Base-by-base conservation (phyloP, 208 protist genomes). In the Blastocrithidia nonstop region DNA sequence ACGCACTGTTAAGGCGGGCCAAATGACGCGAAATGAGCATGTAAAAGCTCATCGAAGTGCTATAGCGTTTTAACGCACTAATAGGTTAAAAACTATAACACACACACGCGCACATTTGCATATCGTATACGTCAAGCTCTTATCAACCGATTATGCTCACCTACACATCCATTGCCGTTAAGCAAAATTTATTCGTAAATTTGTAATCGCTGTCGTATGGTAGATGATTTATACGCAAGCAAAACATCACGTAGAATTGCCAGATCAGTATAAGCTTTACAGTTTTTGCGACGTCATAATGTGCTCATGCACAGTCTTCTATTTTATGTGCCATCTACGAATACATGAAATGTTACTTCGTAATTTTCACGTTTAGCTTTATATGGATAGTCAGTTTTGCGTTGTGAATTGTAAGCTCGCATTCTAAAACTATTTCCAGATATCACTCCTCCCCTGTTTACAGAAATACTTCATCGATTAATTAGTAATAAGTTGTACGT, bases 281-380 rank as follows among this genome's bases (percentile, higher is more conserved):
- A 61, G 7, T 93, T 93, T 49, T 47, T 93, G 15, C 71, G 83
- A 6, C 57, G 74, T 1, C 81, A 93, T 56, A 93, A 93, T 54
- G 75, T 93, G 3, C 71, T 93, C 21, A 45, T 93, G 24, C 83
- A 93, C 56, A 62, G 78, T 29, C 59, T 88, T 13, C 56, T 93
- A 17, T 92, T 86, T 50, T 85, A 81, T 46, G 57, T 51, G 2
- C 55, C 65, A 41, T 38, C 53, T 21, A 63, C 74, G 19, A 33
- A 53, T 21, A 78, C 62, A 33, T 93, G 83, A 79, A 86, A 88
- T 53, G 69, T 50, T 2, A 88, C 79, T 15, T 29, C 35, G 1
- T 75, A 78, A 31, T 93, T 93, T 57, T 57, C 55, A 9, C 78
- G 79, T 13, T 62, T 93, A 8, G 66, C 72, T 8, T 53, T 85